Percentiles rank a stretch among this genome's conserved stretches.
Evolutionary conservation across 495 filamentous ascomycete species (phyloP).

Genomic region (Penicillium lividum): DNA sequence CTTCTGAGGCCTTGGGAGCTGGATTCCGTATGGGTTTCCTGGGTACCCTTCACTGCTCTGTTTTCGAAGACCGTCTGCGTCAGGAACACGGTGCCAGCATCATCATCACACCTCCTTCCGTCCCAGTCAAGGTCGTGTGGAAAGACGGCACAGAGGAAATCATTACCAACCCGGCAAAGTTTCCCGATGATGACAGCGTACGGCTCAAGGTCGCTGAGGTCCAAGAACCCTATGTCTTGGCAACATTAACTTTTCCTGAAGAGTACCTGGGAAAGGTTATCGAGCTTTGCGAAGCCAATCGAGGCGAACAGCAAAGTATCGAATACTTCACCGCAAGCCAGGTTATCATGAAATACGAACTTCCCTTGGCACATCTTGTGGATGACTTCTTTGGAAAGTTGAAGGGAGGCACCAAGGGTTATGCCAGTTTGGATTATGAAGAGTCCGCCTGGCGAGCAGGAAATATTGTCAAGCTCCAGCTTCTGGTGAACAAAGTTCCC

Average conservation of each 20-base stretch:
- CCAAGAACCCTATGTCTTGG: slow-evolving; percentile 83
- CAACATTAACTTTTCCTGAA: slow-evolving; percentile 88
- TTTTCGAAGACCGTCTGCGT: slow-evolving; percentile 94
- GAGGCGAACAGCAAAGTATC: slow-evolving; percentile 80
- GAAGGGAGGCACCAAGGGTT: slow-evolving; percentile 82
- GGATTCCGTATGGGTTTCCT: slow-evolving; percentile 94
- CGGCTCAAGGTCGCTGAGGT: slow-evolving; percentile 61
- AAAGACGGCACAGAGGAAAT: slow-evolving; percentile 69
- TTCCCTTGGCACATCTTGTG: slow-evolving; percentile 85
- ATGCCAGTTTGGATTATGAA: slow-evolving; percentile 90
- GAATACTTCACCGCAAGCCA: slow-evolving; percentile 93
- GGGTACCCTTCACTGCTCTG: slow-evolving; percentile 95
- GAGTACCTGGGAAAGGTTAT: slow-evolving; percentile 94
- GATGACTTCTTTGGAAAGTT: slow-evolving; percentile 98
- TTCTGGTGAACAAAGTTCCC: slow-evolving; percentile 88
- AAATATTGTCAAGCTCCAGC: slow-evolving; percentile 83
- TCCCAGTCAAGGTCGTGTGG: slow-evolving; percentile 85
- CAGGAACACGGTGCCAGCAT: slow-evolving; percentile 94
- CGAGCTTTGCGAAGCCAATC: slow-evolving; percentile 88
- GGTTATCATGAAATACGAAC: slow-evolving; percentile 90
- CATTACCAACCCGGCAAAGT: slow-evolving; percentile 81
- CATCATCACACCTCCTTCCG: slow-evolving; percentile 95
- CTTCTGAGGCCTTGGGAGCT: slow-evolving; percentile 87
- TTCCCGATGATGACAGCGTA: slow-evolving; percentile 71
- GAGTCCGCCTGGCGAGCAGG: slow-evolving; percentile 84